These are phyloP conservation scores for Ophiosphaerella narmari DNA, from an alignment of 2,329 filamentous ascomycete genomes.

Conservation along the genomic window DNA sequence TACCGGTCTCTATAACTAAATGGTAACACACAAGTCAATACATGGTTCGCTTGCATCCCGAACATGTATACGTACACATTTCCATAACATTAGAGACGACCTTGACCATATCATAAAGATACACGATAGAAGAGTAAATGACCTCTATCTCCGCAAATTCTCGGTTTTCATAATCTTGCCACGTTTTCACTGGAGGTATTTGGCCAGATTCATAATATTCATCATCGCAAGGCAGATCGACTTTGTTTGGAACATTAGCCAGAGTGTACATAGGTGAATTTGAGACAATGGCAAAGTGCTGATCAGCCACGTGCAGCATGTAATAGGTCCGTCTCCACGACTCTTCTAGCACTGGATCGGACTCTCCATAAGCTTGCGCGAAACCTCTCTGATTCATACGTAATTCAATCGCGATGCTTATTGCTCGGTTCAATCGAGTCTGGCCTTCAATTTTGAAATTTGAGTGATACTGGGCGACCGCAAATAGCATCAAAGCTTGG, in stretches of 20 bases:
- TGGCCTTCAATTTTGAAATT: slow-evolving; percentile 68
- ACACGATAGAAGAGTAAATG: slow-evolving; percentile 80
- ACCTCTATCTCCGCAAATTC: slow-evolving; percentile 72
- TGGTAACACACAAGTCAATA: no score
- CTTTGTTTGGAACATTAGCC: slow-evolving; percentile 66
- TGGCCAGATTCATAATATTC: slow-evolving; percentile 59
- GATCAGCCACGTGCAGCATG: slow-evolving; percentile 76
- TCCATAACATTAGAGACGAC: slow-evolving; percentile 69
- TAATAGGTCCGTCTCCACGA: slow-evolving; percentile 89
- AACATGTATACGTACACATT: slow-evolving; percentile 15
- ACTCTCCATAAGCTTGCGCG: slow-evolving; percentile 65
- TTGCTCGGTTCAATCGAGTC: slow-evolving; percentile 68
- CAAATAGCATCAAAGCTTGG: slow-evolving; percentile 76
- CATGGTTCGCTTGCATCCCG: no score
- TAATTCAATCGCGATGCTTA: slow-evolving; percentile 74
- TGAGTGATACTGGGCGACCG: slow-evolving; percentile 80
- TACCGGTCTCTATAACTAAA: slow-evolving; percentile 16
- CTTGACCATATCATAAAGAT: slow-evolving; percentile 75
- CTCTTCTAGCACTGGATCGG: slow-evolving; percentile 73
- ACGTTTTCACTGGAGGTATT: slow-evolving; percentile 49
- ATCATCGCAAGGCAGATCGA: slow-evolving; percentile 81
- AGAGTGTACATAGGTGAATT: slow-evolving; percentile 70
- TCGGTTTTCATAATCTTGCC: slow-evolving; percentile 75
- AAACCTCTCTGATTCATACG: slow-evolving; percentile 75
- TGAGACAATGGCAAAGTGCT: slow-evolving; percentile 78